phyloP scores from a whole-genome alignment of 768 basidiomycete species.

The Lactarius hatsudake region DNA sequence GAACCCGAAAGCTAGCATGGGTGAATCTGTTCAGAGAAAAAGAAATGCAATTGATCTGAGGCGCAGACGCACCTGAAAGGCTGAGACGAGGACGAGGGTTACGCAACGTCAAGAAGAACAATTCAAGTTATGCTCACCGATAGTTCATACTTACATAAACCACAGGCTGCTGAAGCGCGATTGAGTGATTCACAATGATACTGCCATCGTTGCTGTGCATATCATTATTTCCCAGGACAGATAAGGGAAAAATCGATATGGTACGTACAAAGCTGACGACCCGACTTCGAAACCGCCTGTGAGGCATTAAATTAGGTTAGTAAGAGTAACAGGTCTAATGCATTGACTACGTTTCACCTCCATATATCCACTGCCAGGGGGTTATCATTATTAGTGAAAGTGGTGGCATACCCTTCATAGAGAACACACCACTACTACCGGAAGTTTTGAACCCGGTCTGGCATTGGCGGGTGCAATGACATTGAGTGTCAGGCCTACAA shows the following conservation, averaged over 20 bases:
- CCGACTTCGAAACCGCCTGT: conserved; percentile 4
- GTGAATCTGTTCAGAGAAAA: background rate
- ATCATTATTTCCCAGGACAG: background rate
- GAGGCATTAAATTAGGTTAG: background rate
- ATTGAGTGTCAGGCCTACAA: conserved; percentile 29
- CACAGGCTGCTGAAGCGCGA: conserved; percentile 27
- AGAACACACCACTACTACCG: conserved; percentile 29
- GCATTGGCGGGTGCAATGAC: conserved; percentile 24
- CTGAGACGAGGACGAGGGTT: background rate
- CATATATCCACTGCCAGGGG: conserved; percentile 29
- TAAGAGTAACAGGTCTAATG: background rate
- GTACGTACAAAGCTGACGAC: background rate
- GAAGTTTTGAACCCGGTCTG: conserved; percentile 18
- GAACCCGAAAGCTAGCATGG: conserved; percentile 46
- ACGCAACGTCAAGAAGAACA: background rate
- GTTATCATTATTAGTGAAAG: background rate
- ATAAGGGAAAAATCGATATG: too few relatives aligned
- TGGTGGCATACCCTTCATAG: background rate
- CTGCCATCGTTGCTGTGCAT: conserved; percentile 3
- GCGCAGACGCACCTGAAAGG: conserved; percentile 11
- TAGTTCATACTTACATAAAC: conserved; percentile 33
- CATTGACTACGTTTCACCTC: conserved; percentile 15
- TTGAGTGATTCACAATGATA: conserved; percentile 28
- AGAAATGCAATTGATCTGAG: background rate
- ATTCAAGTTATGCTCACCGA: conserved; percentile 11